phyloP scores from a whole-genome alignment of 2,329 filamentous ascomycete genomes.

The Epichloe sibirici region DNA sequence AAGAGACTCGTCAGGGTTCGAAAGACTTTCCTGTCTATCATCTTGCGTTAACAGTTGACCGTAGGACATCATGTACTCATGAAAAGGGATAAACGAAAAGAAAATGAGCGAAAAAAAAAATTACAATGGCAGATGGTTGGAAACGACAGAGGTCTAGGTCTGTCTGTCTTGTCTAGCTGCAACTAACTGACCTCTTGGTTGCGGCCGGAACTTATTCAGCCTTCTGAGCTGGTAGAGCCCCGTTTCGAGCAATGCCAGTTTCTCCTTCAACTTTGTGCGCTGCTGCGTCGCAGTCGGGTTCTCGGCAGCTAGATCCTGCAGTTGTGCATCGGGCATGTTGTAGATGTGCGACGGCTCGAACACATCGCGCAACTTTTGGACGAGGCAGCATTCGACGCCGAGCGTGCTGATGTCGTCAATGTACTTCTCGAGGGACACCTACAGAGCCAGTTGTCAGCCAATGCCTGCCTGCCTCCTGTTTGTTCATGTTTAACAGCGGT shows the following conservation, averaged over 20 bases:
- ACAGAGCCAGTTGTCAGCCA: background rate
- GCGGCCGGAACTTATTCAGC: background rate
- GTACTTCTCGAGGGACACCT: slow-evolving; percentile 11
- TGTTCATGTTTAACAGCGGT: too few species aligned
- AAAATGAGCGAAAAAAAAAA: too few species aligned
- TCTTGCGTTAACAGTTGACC: background rate
- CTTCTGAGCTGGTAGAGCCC: background rate
- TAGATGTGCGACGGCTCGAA: slow-evolving; percentile 11
- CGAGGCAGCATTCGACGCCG: slow-evolving; percentile 11
- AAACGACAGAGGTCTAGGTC: too few species aligned
- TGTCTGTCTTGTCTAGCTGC: background rate
- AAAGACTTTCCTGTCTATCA: background rate
- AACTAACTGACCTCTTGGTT: background rate
- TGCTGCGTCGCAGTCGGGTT: slow-evolving; percentile 5
- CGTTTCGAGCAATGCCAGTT: background rate
- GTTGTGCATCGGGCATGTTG: slow-evolving; percentile 8
- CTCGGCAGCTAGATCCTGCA: slow-evolving; percentile 12
- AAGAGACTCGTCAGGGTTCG: background rate
- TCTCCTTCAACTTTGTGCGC: background rate
- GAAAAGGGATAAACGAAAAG: background rate
- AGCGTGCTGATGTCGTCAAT: slow-evolving; percentile 13
- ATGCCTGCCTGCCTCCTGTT: background rate
- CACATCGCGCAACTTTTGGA: slow-evolving; percentile 9
- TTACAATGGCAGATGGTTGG: background rate
- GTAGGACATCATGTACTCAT: background rate